Percentiles rank a stretch among this genome's conserved stretches.
Evolutionary conservation across 345 rosid genomes (phyloP).

Genomic region (Iberis pinnata): DNA sequence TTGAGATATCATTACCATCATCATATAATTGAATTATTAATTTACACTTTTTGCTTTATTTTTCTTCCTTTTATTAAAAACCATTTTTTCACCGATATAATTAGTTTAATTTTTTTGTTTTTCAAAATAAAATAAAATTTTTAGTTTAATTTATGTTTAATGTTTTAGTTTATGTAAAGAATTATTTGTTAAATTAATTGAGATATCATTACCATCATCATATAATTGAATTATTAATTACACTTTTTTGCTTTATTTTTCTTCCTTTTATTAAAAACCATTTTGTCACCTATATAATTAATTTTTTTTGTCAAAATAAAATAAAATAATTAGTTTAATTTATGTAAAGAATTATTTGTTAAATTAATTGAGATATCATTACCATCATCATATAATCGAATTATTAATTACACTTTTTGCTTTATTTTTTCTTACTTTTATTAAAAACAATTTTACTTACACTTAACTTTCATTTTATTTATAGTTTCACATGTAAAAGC

Average conservation of each 20-base stretch:
- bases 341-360: slow-evolving; percentile 11
- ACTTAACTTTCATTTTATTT: slow-evolving; percentile 9
- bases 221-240: slow-evolving; percentile 12
- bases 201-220: slow-evolving; percentile 12
- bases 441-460: slow-evolving; percentile 13
- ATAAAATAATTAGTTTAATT: not conserved
- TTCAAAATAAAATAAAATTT: no score
- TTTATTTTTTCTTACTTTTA: not conserved
- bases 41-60: slow-evolving; percentile 11
- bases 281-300: no score
- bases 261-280: no score
- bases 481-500: slow-evolving; percentile 21
- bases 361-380: slow-evolving; percentile 12
- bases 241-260: slow-evolving; percentile 5
- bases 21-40: slow-evolving; percentile 12
- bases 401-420: not conserved
- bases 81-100: no score
- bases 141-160: slow-evolving; percentile 2
- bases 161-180: not conserved
- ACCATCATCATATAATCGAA: slow-evolving; percentile 10
- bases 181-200: slow-evolving; percentile 13
- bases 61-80: no score
- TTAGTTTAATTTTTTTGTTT: no score
- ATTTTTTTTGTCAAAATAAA: no score
- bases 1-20: slow-evolving; percentile 11